Base-by-base conservation (phyloP, 345 rosid species). In the Rhodamnia rubescens region DNA sequence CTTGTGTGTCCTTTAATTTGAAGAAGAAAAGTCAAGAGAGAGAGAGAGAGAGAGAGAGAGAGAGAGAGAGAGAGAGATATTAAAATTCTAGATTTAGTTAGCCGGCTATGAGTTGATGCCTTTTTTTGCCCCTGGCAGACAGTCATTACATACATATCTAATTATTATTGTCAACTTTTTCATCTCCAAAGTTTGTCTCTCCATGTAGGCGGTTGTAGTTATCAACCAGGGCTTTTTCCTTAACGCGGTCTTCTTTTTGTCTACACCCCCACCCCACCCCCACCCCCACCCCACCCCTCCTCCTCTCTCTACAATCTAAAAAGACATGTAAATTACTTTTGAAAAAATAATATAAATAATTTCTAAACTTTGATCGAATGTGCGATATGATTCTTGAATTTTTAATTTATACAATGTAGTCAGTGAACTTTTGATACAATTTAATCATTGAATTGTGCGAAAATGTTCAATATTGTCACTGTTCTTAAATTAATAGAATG, bases 1-100 rank as follows among this genome's bases (percentile, higher is more conserved):
- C 40, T 52, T 82, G 49, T 81, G 85, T 56, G 57, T 40, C 84
- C 82, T 78, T 8, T 26, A 61, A 58, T 69, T 36, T 82, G 52
- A 40, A 40, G 85, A 85, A 87, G 88, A 90, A 58, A 90, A 85
- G 90, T 86, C 88, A 87, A n/a, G n/a, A n/a, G n/a, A n/a, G n/a
- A n/a, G n/a, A n/a, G 55, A 82, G 86, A 85, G 78, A 78, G 81
- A 85, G 75, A 64, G 75, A 64, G 75, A 64, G 75, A 61, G 74
- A 61, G 50, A 80, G 53, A 44, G 53, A 80, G 52, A 49, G 82
- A 58, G 69, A 59, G 74, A 59, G 32, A 61, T 21, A 53, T 2
- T 29, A 64, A 64, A 14, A 64, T 64, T 64, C 42, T 64, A 36
- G 44, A 36, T 69, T 18, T 36, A 36, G 47, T 69, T 69, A 42